phyloP scores from a whole-genome alignment of 1,139 yeast genomes.

The Yamadazyma sp. region DNA sequence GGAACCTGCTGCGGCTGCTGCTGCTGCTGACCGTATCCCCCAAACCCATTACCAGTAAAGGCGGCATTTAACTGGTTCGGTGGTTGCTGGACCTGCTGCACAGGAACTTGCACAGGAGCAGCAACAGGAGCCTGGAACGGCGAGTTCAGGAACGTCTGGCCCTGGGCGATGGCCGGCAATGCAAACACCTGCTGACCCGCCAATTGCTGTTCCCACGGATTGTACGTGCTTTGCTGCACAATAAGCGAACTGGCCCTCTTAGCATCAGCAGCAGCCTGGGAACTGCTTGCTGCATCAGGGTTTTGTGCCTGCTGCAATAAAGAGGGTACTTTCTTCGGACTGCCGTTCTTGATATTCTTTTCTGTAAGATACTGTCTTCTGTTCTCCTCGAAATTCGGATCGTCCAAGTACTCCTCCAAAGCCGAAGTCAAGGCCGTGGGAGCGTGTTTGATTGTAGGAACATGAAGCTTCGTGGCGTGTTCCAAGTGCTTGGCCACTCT shows the following conservation, averaged over 20 bases:
- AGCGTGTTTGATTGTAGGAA: slow-evolving; percentile 95
- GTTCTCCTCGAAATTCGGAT: slow-evolving; percentile 79
- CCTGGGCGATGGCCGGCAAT: slow-evolving; percentile 17
- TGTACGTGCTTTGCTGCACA: slow-evolving; percentile 44
- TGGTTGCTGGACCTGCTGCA: slow-evolving; percentile 10
- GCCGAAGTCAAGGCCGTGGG: slow-evolving; percentile 90
- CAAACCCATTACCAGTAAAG: slow-evolving; percentile 59
- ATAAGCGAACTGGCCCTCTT: slow-evolving; percentile 31
- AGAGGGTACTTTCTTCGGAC: slow-evolving; percentile 6
- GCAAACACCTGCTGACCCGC: slow-evolving; percentile 11
- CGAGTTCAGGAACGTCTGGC: slow-evolving; percentile 6
- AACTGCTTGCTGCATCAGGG: too few relatives aligned
- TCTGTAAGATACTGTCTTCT: slow-evolving; percentile 76
- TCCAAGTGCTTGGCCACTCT: slow-evolving; percentile 89
- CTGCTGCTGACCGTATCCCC: slow-evolving; percentile 45
- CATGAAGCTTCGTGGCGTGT: slow-evolving; percentile 82
- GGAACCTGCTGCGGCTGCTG: slow-evolving; percentile 14
- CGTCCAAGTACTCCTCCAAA: slow-evolving; percentile 83
- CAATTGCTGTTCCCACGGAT: slow-evolving; percentile 41
- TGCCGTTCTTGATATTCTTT: slow-evolving; percentile 21
- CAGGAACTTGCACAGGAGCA: slow-evolving; percentile 9
- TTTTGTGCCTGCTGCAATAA: slow-evolving; percentile 7
- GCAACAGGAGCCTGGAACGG: slow-evolving; percentile 8
- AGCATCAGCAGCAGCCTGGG: slow-evolving; percentile 8
- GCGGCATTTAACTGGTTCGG: slow-evolving; percentile 23